Evolutionary conservation across 768 basidiomycete species (phyloP).

Genomic region (Russula sp.): DNA sequence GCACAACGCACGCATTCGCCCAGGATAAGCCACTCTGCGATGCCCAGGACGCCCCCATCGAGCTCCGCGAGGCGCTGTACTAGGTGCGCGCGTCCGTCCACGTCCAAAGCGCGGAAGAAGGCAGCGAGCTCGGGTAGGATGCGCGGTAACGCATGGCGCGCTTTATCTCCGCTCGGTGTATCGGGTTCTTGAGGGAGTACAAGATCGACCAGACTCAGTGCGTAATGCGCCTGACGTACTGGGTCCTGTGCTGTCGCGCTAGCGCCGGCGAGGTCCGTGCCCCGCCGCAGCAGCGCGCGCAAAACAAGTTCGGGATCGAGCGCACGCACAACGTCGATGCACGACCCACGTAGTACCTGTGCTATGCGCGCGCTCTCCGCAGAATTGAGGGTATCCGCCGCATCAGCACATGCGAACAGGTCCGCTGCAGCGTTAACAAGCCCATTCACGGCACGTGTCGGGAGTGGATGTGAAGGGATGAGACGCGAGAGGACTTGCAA

Average conservation of each 20-base stretch:
- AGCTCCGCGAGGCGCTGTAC: slow-evolving; percentile 54
- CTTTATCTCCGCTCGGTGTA: slow-evolving; percentile 40
- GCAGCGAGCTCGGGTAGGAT: slow-evolving; percentile 51
- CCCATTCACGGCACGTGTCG: slow-evolving; percentile 48
- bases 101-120: slow-evolving; percentile 58
- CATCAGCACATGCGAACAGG: slow-evolving; percentile 53
- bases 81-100: slow-evolving; percentile 48
- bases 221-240: slow-evolving; percentile 51
- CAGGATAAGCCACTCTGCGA: slow-evolving; percentile 68
- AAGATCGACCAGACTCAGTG: slow-evolving; percentile 54
- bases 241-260: slow-evolving; percentile 47
- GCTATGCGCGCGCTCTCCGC: slow-evolving; percentile 44
- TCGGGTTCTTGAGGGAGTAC: slow-evolving; percentile 46
- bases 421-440: slow-evolving; percentile 49
- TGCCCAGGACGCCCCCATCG: slow-evolving; percentile 53
- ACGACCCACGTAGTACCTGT: slow-evolving; percentile 46
- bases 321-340: slow-evolving; percentile 48
- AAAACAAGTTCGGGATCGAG: slow-evolving; percentile 55
- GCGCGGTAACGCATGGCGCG: slow-evolving; percentile 53
- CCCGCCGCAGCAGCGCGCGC: slow-evolving; percentile 53
- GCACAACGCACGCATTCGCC: slow-evolving; percentile 67
- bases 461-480: slow-evolving; percentile 46
- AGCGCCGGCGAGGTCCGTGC: slow-evolving; percentile 35
- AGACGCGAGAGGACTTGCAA: slow-evolving; percentile 52
- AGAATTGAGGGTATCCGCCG: slow-evolving; percentile 44